These are phyloP conservation scores for Moesziomyces aphidis DNA, from an alignment of 1,284 basidiomycete species.

Conservation along the genomic window DNA sequence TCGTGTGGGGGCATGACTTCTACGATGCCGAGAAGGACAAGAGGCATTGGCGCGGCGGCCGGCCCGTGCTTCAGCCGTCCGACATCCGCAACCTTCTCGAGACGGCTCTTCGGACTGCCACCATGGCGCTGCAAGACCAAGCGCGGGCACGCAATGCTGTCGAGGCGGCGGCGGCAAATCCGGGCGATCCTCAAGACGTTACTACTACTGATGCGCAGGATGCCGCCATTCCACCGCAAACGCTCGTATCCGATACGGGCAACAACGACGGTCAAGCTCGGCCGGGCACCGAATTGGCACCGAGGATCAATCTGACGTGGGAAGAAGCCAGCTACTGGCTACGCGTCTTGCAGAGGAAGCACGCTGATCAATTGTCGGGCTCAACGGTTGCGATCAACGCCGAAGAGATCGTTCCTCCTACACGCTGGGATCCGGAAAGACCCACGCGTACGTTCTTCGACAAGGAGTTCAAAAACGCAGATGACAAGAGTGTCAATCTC, in stretches of 20 bases:
- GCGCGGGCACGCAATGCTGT: slow-evolving; percentile 1
- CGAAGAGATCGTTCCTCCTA: slow-evolving; percentile 13
- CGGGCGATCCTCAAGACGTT: not conserved
- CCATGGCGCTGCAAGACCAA: slow-evolving; percentile 23
- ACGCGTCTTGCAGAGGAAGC: slow-evolving; percentile 18
- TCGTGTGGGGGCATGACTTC: slow-evolving; percentile 48
- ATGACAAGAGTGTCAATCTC: slow-evolving; percentile 36
- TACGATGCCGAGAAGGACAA: slow-evolving; percentile 36
- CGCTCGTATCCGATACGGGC: not conserved
- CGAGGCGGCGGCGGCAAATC: not conserved
- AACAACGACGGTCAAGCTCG: slow-evolving; percentile 8
- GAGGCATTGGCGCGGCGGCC: slow-evolving; percentile 31
- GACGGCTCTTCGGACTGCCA: slow-evolving; percentile 17
- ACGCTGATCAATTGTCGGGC: not conserved
- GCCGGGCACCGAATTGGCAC: slow-evolving; percentile 6
- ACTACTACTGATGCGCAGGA: not conserved
- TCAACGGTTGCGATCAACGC: not conserved
- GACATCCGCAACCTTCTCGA: slow-evolving; percentile 18
- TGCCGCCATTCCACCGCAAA: not conserved
- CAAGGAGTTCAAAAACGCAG: slow-evolving; percentile 43
- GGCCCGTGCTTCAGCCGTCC: slow-evolving; percentile 11
- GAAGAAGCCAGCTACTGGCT: slow-evolving; percentile 50
- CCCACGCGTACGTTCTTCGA: slow-evolving; percentile 45
- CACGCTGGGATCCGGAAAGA: slow-evolving; percentile 44
- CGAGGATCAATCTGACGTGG: slow-evolving; percentile 30